Evolutionary conservation across 176 grass and related monocot species (phyloP).

Genomic region (Rhynchospora pubera): DNA sequence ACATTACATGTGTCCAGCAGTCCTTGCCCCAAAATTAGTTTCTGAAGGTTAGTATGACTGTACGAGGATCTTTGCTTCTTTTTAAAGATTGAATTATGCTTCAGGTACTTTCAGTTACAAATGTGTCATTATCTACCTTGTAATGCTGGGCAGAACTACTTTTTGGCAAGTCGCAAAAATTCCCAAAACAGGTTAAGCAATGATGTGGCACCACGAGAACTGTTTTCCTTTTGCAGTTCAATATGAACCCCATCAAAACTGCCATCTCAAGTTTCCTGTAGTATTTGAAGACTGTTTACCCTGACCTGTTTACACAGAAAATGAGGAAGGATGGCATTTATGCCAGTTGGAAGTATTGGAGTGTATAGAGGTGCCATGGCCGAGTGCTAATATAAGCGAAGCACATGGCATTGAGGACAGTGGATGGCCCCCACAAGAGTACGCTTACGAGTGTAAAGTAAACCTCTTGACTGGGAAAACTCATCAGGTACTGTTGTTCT

Average conservation of each 20-base stretch:
- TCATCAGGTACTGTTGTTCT: constrained; percentile 60
- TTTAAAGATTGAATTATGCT: not conserved
- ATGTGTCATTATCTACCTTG: not conserved
- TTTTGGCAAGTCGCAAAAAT: not conserved
- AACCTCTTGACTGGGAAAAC: constrained; percentile 95
- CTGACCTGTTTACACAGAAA: constrained; percentile 33
- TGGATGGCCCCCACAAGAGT: constrained; percentile 50
- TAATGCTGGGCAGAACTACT: not conserved
- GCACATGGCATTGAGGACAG: constrained; percentile 49
- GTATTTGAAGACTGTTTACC: not conserved
- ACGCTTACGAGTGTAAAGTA: constrained; percentile 90
- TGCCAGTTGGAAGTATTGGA: constrained; percentile 90
- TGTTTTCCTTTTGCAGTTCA: not conserved
- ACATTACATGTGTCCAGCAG: constrained; percentile 93
- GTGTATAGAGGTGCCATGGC: constrained; percentile 84
- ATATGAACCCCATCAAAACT: not conserved
- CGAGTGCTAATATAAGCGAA: constrained; percentile 47
- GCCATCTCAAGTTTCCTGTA: not conserved
- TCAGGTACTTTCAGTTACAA: not conserved
- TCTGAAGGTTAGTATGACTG: constrained; percentile 51
- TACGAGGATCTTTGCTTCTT: not conserved
- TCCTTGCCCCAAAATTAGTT: constrained; percentile 83
- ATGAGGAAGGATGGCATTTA: constrained; percentile 64
- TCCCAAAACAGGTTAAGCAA: not conserved
- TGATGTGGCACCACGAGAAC: too few relatives aligned